Percentiles rank a stretch among this genome's conserved stretches.
Conservation (phyloP, 768 basidiomycete species). For the Auricularia auricula-judae region DNA sequence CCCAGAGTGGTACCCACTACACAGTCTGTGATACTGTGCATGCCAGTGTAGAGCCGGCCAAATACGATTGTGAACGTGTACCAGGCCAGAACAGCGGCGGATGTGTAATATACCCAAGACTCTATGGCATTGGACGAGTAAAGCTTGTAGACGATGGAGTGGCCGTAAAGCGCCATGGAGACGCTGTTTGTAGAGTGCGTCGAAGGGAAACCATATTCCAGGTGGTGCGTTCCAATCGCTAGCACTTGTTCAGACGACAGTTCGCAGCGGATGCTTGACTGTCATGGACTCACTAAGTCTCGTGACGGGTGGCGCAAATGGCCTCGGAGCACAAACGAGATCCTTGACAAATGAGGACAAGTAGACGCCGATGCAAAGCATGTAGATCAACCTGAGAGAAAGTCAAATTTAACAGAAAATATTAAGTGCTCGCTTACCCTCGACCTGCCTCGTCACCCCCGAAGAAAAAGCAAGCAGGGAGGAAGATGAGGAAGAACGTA, state of each 20-base stretch:
- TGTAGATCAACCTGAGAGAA: constrained; percentile 45
- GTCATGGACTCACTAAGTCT: constrained; percentile 54
- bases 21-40: constrained; percentile 82
- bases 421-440: constrained; percentile 38
- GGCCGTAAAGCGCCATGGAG: constrained; percentile 80
- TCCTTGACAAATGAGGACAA: constrained; percentile 83
- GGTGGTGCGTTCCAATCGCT: constrained; percentile 72
- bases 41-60: constrained; percentile 74
- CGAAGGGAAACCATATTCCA: constrained; percentile 93
- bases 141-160: constrained; percentile 1
- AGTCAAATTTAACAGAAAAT: constrained; percentile 2
- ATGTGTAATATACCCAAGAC: constrained; percentile 15
- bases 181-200: constrained; percentile 89
- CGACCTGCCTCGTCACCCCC: constrained; percentile 60
- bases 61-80: constrained; percentile 68
- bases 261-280: background rate
- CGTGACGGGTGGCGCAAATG: constrained; percentile 84
- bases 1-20: constrained; percentile 54
- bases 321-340: constrained; percentile 79
- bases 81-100: constrained; percentile 31
- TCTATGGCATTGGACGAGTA: background rate
- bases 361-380: constrained; percentile 75
- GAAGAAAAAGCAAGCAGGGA: constrained; percentile 86
- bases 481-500: constrained; percentile 85
- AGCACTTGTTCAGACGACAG: background rate